Evolutionary conservation across 1,284 basidiomycete genomes (phyloP).

Genomic region (Fomitopsis schrenkii): DNA sequence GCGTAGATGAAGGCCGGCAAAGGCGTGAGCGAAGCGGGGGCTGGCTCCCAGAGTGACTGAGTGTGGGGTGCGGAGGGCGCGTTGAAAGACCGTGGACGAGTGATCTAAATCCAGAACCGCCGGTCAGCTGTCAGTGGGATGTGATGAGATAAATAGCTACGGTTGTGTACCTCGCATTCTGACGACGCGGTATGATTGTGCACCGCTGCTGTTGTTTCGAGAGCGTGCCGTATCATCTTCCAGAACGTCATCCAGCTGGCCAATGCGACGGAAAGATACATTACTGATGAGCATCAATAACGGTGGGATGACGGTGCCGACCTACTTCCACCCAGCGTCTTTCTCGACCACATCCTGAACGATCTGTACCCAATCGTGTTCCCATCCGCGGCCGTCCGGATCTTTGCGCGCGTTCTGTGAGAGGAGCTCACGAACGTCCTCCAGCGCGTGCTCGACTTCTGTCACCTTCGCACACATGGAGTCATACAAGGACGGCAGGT

Average conservation of each 20-base stretch:
- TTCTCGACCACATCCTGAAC: slow-evolving; percentile 31
- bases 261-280: background rate
- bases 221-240: slow-evolving; percentile 24
- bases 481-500: slow-evolving; percentile 26
- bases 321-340: slow-evolving; percentile 31
- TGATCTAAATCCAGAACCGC: background rate
- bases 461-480: slow-evolving; percentile 28
- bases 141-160: background rate
- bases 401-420: slow-evolving; percentile 2
- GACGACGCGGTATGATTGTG: background rate
- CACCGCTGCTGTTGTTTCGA: slow-evolving; percentile 4
- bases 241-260: slow-evolving; percentile 29
- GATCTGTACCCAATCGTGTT: slow-evolving; percentile 23
- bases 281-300: background rate
- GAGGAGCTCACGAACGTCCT: slow-evolving; percentile 26
- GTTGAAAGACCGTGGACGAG: too few relatives aligned
- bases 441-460: slow-evolving; percentile 27
- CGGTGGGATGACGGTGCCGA: background rate
- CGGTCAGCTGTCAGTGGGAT: background rate
- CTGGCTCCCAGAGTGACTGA: slow-evolving; percentile 15
- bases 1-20: slow-evolving; percentile 11
- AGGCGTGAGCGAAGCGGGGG: slow-evolving; percentile 20
- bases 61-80: background rate
- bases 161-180: background rate
- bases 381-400: slow-evolving; percentile 12